phyloP scores from a whole-genome alignment of 78 protist species.

The Mantamonas sphyraenae region DNA sequence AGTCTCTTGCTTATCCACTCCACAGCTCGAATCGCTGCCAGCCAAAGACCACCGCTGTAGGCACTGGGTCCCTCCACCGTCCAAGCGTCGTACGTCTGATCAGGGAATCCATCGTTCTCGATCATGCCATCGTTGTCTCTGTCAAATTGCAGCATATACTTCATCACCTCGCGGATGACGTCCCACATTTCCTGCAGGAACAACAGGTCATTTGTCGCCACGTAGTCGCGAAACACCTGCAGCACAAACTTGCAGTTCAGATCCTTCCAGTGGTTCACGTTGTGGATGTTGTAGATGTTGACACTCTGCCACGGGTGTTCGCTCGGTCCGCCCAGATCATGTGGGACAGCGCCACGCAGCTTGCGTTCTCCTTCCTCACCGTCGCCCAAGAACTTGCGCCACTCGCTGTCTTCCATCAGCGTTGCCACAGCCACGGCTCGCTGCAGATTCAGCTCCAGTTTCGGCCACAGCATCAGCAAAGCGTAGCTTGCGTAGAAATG shows the following conservation, averaged over 20 bases:
- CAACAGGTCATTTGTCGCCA: slow-evolving; percentile 3
- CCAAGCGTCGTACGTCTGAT: no score
- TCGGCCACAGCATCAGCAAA: slow-evolving; percentile 54
- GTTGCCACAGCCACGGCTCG: slow-evolving; percentile 40
- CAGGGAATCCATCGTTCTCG: slow-evolving; percentile 67
- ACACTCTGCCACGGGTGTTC: slow-evolving; percentile 62
- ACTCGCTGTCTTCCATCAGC: slow-evolving; percentile 7
- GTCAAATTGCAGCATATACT: slow-evolving; percentile 36
- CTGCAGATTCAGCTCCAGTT: slow-evolving; percentile 40
- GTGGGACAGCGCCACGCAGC: slow-evolving; percentile 48
- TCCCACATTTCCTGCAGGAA: slow-evolving; percentile 31
- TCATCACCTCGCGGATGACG: slow-evolving; percentile 11
- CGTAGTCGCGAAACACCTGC: slow-evolving; percentile 35
- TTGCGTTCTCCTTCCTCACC: slow-evolving; percentile 45
- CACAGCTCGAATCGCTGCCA: slow-evolving; percentile 1
- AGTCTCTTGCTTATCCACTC: background rate
- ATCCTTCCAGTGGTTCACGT: slow-evolving; percentile 70
- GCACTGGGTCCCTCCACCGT: slow-evolving; percentile 14
- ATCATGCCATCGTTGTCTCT: slow-evolving; percentile 58
- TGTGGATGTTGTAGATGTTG: slow-evolving; percentile 70
- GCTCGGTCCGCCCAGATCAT: slow-evolving; percentile 55
- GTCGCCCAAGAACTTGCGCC: slow-evolving; percentile 19
- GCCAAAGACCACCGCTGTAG: slow-evolving; percentile 26
- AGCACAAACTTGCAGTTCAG: slow-evolving; percentile 58
- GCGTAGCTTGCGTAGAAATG: slow-evolving; percentile 76